Base-by-base conservation (phyloP, 2,329 filamentous ascomycete species). In the Penicillium sp. region DNA sequence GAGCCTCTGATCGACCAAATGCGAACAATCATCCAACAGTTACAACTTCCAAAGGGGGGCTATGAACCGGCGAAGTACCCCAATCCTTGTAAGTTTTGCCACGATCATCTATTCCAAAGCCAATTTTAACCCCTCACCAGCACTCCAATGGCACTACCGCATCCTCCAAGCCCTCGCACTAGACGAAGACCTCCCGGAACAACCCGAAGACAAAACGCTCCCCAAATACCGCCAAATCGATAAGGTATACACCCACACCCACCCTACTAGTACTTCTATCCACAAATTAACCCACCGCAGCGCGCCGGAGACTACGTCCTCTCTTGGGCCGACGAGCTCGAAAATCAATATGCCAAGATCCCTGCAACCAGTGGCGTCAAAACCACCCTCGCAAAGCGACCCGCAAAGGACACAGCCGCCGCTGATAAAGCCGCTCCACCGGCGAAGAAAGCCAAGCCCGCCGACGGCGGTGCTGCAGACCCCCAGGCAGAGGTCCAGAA, bases 81-180 rank as follows among this genome's bases (percentile, higher is more conserved):
- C 0, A 99, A 99, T 65, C 93, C 93, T 9, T 73, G 80, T 79
- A 69, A 64, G 78, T 46, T n/a, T 0, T 1, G 23, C 13, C 17
- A 5, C 30, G 21, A 17, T 8, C 7, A 2, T n/a, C n/a, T 44
- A 13, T 1, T 11, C 5, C 21, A 5, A 7, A 11, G 4, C 7
- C 11, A 44, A 19, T 35, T 23, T 38, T 57, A 26, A 58, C 23
- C 15, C 49, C 35, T 15, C n/a, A 15, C 6, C 54, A 73, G 86
- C 91, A 8, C 83, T 99, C 26, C 95, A 99, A 78, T 99, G 94
- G 93, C 95, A 98, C 79, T 99, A 98, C 82, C 90, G 88, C 64
- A 96, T 99, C 50, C 81, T 99, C 0, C 95, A 99, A 78, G 90
- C 91, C 7, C 84, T 97, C 61, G 95, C 95, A 0, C 83, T 99